phyloP scores from a whole-genome alignment of 768 basidiomycete species.

The Rhodotorula diobovata region DNA sequence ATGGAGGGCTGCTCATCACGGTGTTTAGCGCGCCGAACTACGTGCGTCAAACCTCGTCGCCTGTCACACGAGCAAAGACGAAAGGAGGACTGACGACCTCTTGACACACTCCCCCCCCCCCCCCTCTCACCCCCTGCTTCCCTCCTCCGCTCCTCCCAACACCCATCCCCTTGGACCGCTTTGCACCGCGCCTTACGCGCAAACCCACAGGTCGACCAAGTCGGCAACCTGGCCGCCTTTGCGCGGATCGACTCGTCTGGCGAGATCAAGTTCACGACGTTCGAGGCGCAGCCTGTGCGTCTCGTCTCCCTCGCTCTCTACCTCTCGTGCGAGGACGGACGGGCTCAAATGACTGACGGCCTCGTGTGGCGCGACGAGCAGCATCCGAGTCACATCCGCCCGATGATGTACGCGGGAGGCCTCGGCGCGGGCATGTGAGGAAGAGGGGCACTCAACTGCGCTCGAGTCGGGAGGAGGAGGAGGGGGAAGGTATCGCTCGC shows the following conservation, averaged over 20 bases:
- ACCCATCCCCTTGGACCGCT: too few species aligned
- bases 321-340: neutral
- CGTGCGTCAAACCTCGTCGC: conserved; percentile 15
- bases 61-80: conserved; percentile 42
- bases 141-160: too few species aligned
- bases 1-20: conserved; percentile 88
- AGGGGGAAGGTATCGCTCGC: too few species aligned
- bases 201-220: conserved; percentile 57
- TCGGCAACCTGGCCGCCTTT: conserved; percentile 85
- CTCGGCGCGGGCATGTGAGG: conserved; percentile 24
- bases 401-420: conserved; percentile 31
- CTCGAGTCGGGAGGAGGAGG: too few species aligned
- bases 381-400: conserved; percentile 19
- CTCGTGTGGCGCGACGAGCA: neutral
- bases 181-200: neutral
- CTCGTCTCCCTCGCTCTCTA: neutral
- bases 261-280: conserved; percentile 38
- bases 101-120: too few species aligned
- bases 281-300: conserved; percentile 37
- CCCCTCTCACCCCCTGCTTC: neutral
- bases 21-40: conserved; percentile 96
- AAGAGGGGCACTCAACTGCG: too few species aligned
- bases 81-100: conserved; percentile 3
- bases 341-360: too few species aligned
- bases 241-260: conserved; percentile 50